A percentile compares a stretch with the other conserved stretches of the same genome.
These are phyloP conservation scores for Nidularia sp. DNA, from an alignment of 768 basidiomycete genomes.

Conservation along the genomic window DNA sequence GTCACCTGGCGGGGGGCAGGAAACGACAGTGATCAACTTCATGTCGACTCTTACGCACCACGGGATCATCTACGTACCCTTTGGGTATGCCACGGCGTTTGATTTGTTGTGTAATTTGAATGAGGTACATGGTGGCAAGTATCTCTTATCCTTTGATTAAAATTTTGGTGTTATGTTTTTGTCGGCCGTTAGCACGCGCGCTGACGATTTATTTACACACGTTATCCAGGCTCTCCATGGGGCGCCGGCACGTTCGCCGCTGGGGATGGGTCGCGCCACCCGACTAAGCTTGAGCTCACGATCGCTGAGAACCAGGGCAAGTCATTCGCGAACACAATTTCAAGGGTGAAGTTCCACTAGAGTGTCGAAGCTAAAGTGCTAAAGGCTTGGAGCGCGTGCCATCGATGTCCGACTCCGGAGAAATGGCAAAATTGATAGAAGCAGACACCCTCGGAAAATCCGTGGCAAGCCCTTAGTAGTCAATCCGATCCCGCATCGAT, in stretches of 20 bases:
- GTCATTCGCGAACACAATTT: conserved; percentile 44
- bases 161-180: background rate
- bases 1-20: conserved; percentile 77
- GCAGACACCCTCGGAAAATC: background rate
- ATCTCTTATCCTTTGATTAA: background rate
- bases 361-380: background rate
- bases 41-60: conserved; percentile 68
- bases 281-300: conserved; percentile 44
- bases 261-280: conserved; percentile 40
- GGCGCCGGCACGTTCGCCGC: conserved; percentile 67
- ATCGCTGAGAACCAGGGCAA: conserved; percentile 50
- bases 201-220: background rate
- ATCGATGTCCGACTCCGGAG: background rate
- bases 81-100: conserved; percentile 57
- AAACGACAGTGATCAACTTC: conserved; percentile 45
- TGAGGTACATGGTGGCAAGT: conserved; percentile 58
- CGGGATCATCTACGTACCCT: conserved; percentile 67
- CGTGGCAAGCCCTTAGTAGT: background rate
- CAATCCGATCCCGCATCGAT: background rate
- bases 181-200: background rate
- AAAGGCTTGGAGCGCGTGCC: background rate
- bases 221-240: conserved; percentile 60
- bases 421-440: background rate
- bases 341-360: conserved; percentile 23
- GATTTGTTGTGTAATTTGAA: conserved; percentile 29